Evolutionary conservation across 2,329 filamentous ascomycete genomes (phyloP), one percentile per base, ranked within the genome.

Genomic region (Periconia sp.): DNA sequence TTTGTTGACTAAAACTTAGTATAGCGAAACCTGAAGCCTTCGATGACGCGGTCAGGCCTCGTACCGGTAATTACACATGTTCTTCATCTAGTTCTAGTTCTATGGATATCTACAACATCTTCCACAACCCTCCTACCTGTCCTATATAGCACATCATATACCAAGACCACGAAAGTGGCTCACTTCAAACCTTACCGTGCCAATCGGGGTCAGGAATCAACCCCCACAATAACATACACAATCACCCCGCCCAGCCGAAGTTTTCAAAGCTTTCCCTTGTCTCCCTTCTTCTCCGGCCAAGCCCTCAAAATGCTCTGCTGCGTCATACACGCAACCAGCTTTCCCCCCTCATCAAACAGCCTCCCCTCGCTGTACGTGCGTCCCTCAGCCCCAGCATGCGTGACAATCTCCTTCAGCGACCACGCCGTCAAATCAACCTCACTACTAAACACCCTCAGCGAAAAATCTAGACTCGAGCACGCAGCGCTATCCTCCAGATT

Each of bases 391-490:
- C 60, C 77, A 1, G 61, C 61, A 8, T 60, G 56, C 0, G 72
- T 74, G 33, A 46, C 63, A 22, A 72, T 60, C 61, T 79, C 73
- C 29, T 65, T 61, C 25, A 80, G 40, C 54, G 72, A 65, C 76
- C 77, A 81, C 16, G 65, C 35, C 5, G 54, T 50, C 41, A 78
- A 7, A 37, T 77, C 64, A 29, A 78, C 15, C 0, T 69, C 64
- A 0, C 63, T 68, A 1, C 56, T 59, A 45, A 77, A 74, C 5
- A 77, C 50, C 0, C 78, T 63, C 42, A 81, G 43, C 3, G 78
- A 71, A 56, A 80, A 80, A 49, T 81, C 78, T n/a, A 80, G 52
- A 8, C 69, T 74, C 2, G 72, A 73, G 37, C 72, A 77, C 2
- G 76, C 74, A 5, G 51, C 68, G 0, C 65, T 66, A 25, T 80